Conservation (phyloP, 208 protist genomes). For the Blechomonas ayalai region DNA sequence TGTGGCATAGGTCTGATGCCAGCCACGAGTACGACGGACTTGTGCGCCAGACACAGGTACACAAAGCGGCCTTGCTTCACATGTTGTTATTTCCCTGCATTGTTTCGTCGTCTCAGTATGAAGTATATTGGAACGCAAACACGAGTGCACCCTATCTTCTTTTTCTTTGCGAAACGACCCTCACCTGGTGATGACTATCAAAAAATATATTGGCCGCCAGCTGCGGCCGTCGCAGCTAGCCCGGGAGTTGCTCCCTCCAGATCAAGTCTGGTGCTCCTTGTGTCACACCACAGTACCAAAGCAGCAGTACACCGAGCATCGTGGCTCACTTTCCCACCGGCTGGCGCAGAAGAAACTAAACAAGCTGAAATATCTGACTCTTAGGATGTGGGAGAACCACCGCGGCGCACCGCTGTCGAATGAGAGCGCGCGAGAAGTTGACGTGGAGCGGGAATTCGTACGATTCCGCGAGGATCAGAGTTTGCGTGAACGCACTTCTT, state of each 20-base stretch:
- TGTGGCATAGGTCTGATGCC: too few species aligned
- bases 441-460: conserved; percentile 50
- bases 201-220: conserved; percentile 69
- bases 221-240: conserved; percentile 69
- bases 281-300: conserved; percentile 58
- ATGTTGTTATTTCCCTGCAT: too few species aligned
- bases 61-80: too few species aligned
- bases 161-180: background rate
- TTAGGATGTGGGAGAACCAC: conserved; percentile 75
- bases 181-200: conserved; percentile 20
- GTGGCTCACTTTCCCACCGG: conserved; percentile 25
- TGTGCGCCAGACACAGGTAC: too few species aligned
- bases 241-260: conserved; percentile 50
- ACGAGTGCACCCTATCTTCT: background rate
- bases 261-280: conserved; percentile 72
- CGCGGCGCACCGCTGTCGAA: conserved; percentile 52
- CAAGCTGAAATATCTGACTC: conserved; percentile 61
- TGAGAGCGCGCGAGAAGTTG: conserved; percentile 41
- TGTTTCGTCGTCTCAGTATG: too few species aligned
- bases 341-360: conserved; percentile 51
- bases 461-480: conserved; percentile 53
- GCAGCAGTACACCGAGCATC: conserved; percentile 35
- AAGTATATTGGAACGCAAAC: too few species aligned
- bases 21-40: too few species aligned
- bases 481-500: conserved; percentile 35